A percentile compares a stretch with the other conserved stretches of the same genome.
Evolutionary conservation across 306 rosid species (phyloP).

Genomic region (Fragaria vesca): DNA sequence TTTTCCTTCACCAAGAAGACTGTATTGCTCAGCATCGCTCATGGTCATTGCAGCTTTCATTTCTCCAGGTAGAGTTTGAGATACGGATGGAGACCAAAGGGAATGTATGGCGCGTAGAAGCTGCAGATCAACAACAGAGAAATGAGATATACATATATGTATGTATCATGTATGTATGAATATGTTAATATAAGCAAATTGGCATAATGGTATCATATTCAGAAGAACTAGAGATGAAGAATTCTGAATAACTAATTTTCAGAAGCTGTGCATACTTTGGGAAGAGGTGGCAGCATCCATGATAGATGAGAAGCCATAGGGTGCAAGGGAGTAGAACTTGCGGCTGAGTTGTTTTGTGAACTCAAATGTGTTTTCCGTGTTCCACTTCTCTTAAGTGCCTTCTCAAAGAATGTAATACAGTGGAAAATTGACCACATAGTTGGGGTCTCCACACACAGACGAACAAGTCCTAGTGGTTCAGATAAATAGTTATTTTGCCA

Average conservation of each 20-base stretch:
- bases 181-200: neutral
- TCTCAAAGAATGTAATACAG: constrained; percentile 87
- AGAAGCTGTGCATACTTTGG: constrained; percentile 57
- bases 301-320: constrained; percentile 88
- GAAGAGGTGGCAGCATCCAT: constrained; percentile 97
- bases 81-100: constrained; percentile 84
- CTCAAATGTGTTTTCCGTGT: constrained; percentile 58
- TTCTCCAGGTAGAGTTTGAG: constrained; percentile 75
- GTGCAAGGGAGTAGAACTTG: constrained; percentile 52
- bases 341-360: constrained; percentile 48
- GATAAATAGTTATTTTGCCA: constrained; percentile 94
- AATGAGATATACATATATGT: neutral
- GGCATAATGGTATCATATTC: constrained; percentile 20
- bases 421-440: constrained; percentile 94
- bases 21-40: constrained; percentile 70
- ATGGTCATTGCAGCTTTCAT: constrained; percentile 80
- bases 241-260: constrained; percentile 22
- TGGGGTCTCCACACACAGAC: constrained; percentile 67
- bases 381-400: constrained; percentile 98
- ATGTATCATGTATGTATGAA: neutral
- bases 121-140: constrained; percentile 47
- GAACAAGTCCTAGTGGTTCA: constrained; percentile 76
- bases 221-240: constrained; percentile 25
- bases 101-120: constrained; percentile 80
- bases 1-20: constrained; percentile 93